phyloP scores from a whole-genome alignment of 805 yeast genomes.

The Lipomyces lipofer region DNA sequence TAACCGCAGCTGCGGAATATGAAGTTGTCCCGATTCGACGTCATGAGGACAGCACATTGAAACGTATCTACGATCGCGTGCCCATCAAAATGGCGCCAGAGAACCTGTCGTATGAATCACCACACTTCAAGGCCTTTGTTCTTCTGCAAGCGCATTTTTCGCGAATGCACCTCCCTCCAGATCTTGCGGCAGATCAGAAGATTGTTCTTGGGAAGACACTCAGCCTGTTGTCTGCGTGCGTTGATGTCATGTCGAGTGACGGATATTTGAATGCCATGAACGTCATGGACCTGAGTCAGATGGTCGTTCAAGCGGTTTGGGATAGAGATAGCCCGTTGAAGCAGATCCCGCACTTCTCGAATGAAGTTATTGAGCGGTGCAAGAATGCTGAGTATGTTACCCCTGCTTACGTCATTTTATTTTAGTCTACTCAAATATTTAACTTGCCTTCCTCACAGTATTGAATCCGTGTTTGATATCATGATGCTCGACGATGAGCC shows the following conservation, averaged over 20 bases:
- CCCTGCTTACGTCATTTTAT: neutral
- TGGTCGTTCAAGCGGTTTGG: slow-evolving; percentile 87
- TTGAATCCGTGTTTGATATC: slow-evolving; percentile 77
- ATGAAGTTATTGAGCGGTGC: slow-evolving; percentile 56
- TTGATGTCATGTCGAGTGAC: slow-evolving; percentile 76
- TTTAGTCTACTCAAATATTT: neutral
- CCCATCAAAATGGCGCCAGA: slow-evolving; percentile 57
- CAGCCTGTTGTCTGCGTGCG: slow-evolving; percentile 60
- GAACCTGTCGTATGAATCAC: slow-evolving; percentile 46
- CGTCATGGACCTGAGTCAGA: slow-evolving; percentile 86
- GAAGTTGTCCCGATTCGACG: slow-evolving; percentile 62
- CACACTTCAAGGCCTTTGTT: slow-evolving; percentile 68
- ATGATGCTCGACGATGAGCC: slow-evolving; percentile 70
- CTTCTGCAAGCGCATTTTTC: slow-evolving; percentile 81
- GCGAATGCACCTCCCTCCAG: slow-evolving; percentile 61
- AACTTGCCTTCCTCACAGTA: slow-evolving; percentile 39
- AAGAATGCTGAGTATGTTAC: slow-evolving; percentile 38
- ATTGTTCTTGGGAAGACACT: slow-evolving; percentile 52
- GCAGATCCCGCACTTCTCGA: slow-evolving; percentile 73
- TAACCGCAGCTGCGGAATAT: slow-evolving; percentile 72
- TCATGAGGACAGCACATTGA: slow-evolving; percentile 54
- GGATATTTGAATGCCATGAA: slow-evolving; percentile 75
- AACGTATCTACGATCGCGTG: slow-evolving; percentile 54
- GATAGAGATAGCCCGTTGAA: slow-evolving; percentile 71
- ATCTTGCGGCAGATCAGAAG: slow-evolving; percentile 58